Base-by-base conservation (phyloP, 2,329 filamentous ascomycete species). In the Xylaria sp. region DNA sequence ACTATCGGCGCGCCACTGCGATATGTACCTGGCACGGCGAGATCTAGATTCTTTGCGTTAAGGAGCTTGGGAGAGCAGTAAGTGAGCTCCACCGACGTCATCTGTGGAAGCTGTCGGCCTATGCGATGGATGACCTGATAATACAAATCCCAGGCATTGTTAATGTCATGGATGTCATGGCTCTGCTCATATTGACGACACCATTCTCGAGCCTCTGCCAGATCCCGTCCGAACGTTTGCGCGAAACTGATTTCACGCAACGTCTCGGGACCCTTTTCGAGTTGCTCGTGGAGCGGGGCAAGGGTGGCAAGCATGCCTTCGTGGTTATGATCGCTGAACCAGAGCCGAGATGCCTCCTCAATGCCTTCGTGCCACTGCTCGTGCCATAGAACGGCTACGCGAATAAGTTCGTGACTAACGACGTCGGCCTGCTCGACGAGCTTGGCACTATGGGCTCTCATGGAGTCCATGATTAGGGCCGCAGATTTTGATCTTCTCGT, bases 101-200 rank as follows among this genome's bases (percentile, higher is more conserved):
- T 83, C 69, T 97, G 94, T 2, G 92, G 92, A 52, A 99, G 78
- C 75, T 99, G 95, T 63, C 93, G 85, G 52, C 89, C 90, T 71
- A 99, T 97, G 72, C 95, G 90, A 62, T 92, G 87, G 85, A 99
- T 99, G 0, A 97, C 94, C 66, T 96, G 92, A 75, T 99, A 99
- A 76, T 99, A 99, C 11, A 99, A 83, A 75, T 99, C 95, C 94
- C 94, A 99, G 5, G 94, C 94, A 75, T 96, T 92, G 71, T 97
- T 99, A 51, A 99, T 84, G 72, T 99, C 95, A 52, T 91, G 93
- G 62, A 94, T 86, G 70, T 99, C 94, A 54, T 87, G 83, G n/a
- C 90, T 94, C 47, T 86, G 85, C 69, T 91, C 88, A 76, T 96
- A 99, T 56, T 95, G 90, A 63, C 90, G 87, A 73, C 94, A 99